These are phyloP conservation scores for Calonectria leucothoes DNA, from an alignment of 2,329 filamentous ascomycete species.

Conservation along the genomic window DNA sequence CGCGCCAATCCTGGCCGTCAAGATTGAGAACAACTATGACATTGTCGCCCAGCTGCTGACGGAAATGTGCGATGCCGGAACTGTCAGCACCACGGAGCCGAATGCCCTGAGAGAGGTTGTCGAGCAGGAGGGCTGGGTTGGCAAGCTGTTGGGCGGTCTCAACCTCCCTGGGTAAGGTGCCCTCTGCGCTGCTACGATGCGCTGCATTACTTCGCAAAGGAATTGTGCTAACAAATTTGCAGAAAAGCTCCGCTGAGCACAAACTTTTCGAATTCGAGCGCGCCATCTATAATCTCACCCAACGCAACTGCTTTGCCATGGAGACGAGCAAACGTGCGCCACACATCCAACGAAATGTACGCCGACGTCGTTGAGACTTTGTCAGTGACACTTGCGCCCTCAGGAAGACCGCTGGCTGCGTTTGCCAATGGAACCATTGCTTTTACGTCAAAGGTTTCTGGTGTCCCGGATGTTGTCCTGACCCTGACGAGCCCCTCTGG, in stretches of 20 bases:
- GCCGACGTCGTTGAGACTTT: conserved; percentile 95
- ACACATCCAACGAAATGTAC: conserved; percentile 97
- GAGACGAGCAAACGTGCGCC: conserved; percentile 90
- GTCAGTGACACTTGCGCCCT: conserved; percentile 88
- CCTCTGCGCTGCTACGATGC: neutral
- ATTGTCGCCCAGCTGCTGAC: conserved; percentile 91
- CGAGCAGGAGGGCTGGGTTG: conserved; percentile 90
- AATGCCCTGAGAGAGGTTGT: conserved; percentile 93
- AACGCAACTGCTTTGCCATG: conserved; percentile 78
- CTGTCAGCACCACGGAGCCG: conserved; percentile 90
- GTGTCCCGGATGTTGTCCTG: conserved; percentile 89
- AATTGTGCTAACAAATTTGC: conserved; percentile 23
- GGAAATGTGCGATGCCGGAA: conserved; percentile 96
- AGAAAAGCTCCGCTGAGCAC: conserved; percentile 56
- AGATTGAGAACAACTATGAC: conserved; percentile 92
- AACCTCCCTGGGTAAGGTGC: conserved; percentile 77
- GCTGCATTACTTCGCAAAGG: neutral
- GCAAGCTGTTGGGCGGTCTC: conserved; percentile 88
- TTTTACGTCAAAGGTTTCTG: conserved; percentile 95
- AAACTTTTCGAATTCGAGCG: conserved; percentile 52
- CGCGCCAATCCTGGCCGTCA: conserved; percentile 84
- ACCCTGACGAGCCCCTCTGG: conserved; percentile 84
- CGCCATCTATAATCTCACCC: conserved; percentile 55
- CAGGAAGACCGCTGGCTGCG: conserved; percentile 86
- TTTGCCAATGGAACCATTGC: conserved; percentile 93